Conservation (phyloP, 2,329 filamentous ascomycete species). For the Cladorrhinum sp. region DNA sequence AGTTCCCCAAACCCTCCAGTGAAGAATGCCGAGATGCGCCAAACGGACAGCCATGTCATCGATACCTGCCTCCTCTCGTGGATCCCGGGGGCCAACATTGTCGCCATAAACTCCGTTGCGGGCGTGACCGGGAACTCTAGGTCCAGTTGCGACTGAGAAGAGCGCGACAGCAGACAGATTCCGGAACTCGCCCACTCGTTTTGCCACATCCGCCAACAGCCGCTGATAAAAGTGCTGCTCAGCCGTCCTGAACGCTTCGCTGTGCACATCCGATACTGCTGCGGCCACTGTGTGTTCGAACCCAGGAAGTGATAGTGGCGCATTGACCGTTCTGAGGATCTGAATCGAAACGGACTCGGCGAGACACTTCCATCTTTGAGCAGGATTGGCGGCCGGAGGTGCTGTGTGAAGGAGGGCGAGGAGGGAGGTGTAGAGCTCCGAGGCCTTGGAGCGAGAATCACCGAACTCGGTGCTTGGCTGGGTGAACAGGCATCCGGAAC, state of each 20-base stretch:
- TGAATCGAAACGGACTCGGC: constrained; percentile 54
- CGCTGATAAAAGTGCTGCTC: constrained; percentile 49
- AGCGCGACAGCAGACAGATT: constrained; percentile 50
- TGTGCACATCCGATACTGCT: constrained; percentile 43
- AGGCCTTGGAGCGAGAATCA: constrained; percentile 44
- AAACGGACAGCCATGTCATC: constrained; percentile 72
- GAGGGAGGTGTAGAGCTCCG: constrained; percentile 51
- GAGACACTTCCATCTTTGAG: constrained; percentile 51
- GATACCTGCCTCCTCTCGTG: constrained; percentile 52
- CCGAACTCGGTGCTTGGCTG: constrained; percentile 37
- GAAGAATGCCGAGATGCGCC: constrained; percentile 77
- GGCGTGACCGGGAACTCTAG: constrained; percentile 38
- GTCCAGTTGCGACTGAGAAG: constrained; percentile 54
- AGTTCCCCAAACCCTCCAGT: constrained; percentile 85
- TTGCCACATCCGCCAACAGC: constrained; percentile 47
- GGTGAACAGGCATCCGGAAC: constrained; percentile 41
- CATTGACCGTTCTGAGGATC: constrained; percentile 56
- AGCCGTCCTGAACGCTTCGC: constrained; percentile 46
- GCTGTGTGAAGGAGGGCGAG: constrained; percentile 54
- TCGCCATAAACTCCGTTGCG: constrained; percentile 28
- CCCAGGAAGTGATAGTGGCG: constrained; percentile 41
- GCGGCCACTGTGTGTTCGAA: constrained; percentile 50
- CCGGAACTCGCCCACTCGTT: constrained; percentile 52
- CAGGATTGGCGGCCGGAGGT: constrained; percentile 39
- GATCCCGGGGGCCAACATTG: constrained; percentile 36